Percentiles rank a stretch among this genome's conserved stretches.
phyloP scores from a whole-genome alignment of 129 eudicot species.

The Flaveria brownii region DNA sequence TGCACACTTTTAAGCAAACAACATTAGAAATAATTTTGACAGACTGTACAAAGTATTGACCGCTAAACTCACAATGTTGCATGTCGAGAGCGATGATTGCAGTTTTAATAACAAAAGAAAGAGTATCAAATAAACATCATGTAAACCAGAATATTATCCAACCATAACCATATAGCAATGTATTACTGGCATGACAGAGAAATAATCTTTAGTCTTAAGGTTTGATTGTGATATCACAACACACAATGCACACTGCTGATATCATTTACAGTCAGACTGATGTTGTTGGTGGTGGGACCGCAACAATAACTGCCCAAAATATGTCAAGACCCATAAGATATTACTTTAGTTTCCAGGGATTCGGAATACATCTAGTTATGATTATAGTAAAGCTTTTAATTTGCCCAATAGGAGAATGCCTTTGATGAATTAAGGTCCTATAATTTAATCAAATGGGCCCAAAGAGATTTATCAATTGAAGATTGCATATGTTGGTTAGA shows the following conservation, averaged over 20 bases:
- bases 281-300: conserved; percentile 12
- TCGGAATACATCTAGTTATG: too few species aligned
- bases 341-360: background rate
- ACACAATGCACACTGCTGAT: background rate
- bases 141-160: conserved; percentile 13
- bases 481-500: background rate
- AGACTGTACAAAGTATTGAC: background rate
- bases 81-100: background rate
- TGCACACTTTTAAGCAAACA: conserved; percentile 2
- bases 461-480: too few species aligned
- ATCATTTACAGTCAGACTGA: conserved; percentile 25
- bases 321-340: background rate
- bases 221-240: conserved; percentile 23
- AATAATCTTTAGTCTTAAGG: conserved; percentile 20
- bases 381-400: background rate
- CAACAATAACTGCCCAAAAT: conserved; percentile 14
- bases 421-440: background rate
- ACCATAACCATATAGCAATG: background rate
- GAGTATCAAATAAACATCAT: background rate
- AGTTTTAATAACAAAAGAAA: background rate
- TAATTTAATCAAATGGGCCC: background rate
- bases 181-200: conserved; percentile 8
- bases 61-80: background rate
- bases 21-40: background rate
- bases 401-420: background rate